Conservation (phyloP, 108 stramenopile species). For the Schizochytrium sp. region DNA sequence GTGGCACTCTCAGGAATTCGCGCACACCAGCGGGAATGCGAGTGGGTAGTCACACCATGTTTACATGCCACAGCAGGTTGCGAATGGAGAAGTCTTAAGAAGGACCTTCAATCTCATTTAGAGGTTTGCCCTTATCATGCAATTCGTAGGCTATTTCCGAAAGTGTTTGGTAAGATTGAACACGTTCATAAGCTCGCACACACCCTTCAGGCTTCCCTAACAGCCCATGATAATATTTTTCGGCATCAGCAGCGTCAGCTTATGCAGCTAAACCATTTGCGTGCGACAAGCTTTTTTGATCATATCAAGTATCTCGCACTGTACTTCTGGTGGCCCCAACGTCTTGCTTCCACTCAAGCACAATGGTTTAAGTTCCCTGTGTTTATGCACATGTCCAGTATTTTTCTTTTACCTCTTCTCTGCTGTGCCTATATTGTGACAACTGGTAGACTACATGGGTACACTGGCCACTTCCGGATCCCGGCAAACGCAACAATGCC, state of each 20-base stretch:
- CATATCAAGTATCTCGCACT: background rate
- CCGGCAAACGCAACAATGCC: background rate
- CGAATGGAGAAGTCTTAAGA: conserved; percentile 16
- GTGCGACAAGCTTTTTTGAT: background rate
- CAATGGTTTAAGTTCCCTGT: background rate
- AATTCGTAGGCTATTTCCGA: background rate
- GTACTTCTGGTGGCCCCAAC: background rate
- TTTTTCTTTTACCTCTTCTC: background rate
- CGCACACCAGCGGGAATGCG: conserved; percentile 15
- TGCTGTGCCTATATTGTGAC: background rate
- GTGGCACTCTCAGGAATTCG: background rate
- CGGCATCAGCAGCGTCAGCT: background rate
- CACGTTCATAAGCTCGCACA: conserved; percentile 33
- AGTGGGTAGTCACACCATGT: background rate
- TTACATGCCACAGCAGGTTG: background rate
- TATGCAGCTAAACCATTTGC: background rate
- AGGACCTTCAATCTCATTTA: background rate
- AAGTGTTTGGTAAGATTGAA: background rate
- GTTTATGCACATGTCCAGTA: background rate
- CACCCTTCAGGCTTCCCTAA: background rate
- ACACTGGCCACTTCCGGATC: background rate
- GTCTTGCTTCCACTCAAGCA: background rate
- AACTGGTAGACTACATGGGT: background rate
- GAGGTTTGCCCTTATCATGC: background rate
- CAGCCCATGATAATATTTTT: background rate